These are phyloP conservation scores for Thermothelomyces thermophilus DNA, from an alignment of 2,329 filamentous ascomycete genomes.

Conservation along the genomic window DNA sequence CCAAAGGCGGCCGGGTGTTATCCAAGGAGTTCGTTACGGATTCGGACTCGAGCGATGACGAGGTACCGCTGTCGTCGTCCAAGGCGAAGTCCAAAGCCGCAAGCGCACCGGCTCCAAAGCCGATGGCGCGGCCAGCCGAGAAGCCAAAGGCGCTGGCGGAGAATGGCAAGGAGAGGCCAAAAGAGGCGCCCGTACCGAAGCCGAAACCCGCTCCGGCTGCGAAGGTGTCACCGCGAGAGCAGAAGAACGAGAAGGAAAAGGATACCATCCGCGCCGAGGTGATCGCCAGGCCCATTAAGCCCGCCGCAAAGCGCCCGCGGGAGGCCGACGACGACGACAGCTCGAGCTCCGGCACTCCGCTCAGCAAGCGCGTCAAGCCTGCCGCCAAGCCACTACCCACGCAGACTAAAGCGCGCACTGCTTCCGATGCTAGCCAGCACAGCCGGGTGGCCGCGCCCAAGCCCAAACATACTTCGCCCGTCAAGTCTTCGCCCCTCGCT, in stretches of 20 bases:
- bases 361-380: conserved; percentile 52
- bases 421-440: conserved; percentile 43
- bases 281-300: conserved; percentile 27
- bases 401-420: conserved; percentile 37
- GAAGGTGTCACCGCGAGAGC: conserved; percentile 12
- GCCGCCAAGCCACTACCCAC: conserved; percentile 14
- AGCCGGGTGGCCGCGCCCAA: conserved; percentile 28
- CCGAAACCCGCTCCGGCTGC: conserved; percentile 31
- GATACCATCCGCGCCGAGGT: conserved; percentile 30
- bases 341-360: conserved; percentile 52
- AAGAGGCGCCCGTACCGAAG: conserved; percentile 29
- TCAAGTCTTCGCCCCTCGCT: conserved; percentile 59
- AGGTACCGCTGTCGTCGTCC: conserved; percentile 37
- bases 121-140: conserved; percentile 20
- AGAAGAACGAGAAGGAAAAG: conserved; percentile 26
- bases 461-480: conserved; percentile 33
- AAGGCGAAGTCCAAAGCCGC: conserved; percentile 23
- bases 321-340: conserved; percentile 50
- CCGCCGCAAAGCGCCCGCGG: conserved; percentile 45
- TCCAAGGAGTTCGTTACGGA: conserved; percentile 53
- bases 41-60: conserved; percentile 49
- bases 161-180: conserved; percentile 25
- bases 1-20: conserved; percentile 40
- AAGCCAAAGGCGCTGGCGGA: conserved; percentile 22
- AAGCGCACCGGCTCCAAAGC: conserved; percentile 8